phyloP scores from a whole-genome alignment of 257 asterid genomes.

The Solanum paucissectum region DNA sequence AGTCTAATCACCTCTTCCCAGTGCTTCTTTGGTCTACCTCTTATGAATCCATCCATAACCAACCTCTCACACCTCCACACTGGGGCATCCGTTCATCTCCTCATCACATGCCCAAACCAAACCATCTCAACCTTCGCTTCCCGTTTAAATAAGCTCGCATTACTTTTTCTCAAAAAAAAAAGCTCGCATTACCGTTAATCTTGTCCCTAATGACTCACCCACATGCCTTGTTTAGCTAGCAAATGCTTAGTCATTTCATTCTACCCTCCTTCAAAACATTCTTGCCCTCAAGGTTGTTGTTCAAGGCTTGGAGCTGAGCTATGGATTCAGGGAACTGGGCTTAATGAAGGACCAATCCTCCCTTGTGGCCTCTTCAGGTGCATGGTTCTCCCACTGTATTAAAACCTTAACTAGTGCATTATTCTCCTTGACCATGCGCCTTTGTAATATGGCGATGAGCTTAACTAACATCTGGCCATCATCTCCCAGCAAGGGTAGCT shows the following conservation, averaged over 20 bases:
- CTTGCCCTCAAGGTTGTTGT: neutral
- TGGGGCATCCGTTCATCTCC: too few relatives aligned
- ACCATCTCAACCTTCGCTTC: too few relatives aligned
- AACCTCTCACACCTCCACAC: too few relatives aligned
- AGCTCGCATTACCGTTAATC: neutral
- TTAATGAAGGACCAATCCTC: neutral
- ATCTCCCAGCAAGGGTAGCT: neutral
- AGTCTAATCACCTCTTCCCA: too few relatives aligned
- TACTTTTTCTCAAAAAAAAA: neutral
- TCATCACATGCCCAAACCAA: too few relatives aligned
- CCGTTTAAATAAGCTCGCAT: neutral
- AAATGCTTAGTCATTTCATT: neutral
- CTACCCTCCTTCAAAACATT: neutral
- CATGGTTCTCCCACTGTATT: neutral
- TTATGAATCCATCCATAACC: too few relatives aligned
- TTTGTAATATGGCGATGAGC: neutral
- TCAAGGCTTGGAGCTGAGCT: neutral
- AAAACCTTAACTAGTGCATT: neutral
- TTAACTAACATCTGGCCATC: neutral
- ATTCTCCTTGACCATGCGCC: neutral
- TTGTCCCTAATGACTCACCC: neutral
- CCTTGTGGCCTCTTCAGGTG: neutral
- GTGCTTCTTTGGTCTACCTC: too few relatives aligned
- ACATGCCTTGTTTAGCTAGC: neutral
- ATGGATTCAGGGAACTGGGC: neutral